These are phyloP conservation scores for Pythium myriotylum DNA, from an alignment of 352 stramenopile genomes.

Conservation along the genomic window DNA sequence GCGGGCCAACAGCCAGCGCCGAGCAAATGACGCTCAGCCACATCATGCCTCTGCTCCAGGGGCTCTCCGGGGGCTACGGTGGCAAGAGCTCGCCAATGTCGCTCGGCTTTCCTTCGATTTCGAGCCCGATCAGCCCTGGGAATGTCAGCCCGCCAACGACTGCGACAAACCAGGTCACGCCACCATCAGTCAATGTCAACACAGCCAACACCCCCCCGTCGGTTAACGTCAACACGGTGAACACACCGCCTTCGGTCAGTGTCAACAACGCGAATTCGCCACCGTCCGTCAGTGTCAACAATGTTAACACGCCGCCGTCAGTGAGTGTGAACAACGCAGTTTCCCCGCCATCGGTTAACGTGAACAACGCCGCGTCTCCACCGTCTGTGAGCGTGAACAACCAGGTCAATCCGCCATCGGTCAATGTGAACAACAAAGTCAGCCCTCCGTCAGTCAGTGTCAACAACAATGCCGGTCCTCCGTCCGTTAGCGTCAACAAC, in stretches of 20 bases:
- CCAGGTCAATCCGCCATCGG: background rate
- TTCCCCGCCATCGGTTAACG: background rate
- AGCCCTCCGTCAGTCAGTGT: slow-evolving; percentile 5
- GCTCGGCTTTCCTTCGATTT: too few relatives aligned
- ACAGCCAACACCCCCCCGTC: background rate
- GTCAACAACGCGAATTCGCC: too few relatives aligned
- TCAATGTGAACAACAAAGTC: slow-evolving; percentile 15
- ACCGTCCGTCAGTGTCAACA: too few relatives aligned
- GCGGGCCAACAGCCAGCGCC: too few relatives aligned
- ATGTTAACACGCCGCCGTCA: background rate
- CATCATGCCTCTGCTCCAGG: background rate
- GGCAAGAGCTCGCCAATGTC: background rate
- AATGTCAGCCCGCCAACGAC: too few relatives aligned
- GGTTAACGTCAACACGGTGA: background rate
- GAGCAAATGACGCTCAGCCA: slow-evolving; percentile 6
- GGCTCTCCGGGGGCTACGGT: background rate
- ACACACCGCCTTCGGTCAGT: background rate
- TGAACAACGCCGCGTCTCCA: slow-evolving; percentile 4
- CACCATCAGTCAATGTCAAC: too few relatives aligned
- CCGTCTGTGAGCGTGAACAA: slow-evolving; percentile 12
- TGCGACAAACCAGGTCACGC: too few relatives aligned
- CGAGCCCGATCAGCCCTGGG: too few relatives aligned
- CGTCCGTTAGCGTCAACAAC: slow-evolving; percentile 16
- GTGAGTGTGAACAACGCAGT: slow-evolving; percentile 14
- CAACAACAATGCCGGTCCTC: slow-evolving; percentile 8